A percentile compares a stretch with the other conserved stretches of the same genome.
phyloP scores from a whole-genome alignment of 169 alveolate genomes.

The Eimeria tenella region DNA sequence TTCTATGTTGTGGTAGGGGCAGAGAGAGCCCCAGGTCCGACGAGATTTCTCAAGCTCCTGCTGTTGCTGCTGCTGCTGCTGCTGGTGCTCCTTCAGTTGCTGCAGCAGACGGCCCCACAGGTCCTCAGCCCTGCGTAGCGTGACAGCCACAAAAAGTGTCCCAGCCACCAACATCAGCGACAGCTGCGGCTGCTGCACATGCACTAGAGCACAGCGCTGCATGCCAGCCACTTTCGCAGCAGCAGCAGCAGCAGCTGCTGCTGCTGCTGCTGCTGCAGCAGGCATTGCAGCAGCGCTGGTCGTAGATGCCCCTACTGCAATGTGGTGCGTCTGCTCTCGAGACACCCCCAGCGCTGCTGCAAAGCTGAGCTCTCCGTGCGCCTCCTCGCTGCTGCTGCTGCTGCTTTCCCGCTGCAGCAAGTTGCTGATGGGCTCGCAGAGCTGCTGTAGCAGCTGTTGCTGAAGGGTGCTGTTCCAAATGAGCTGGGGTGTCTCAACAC shows the following conservation, averaged over 20 bases:
- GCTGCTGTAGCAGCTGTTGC: constrained; percentile 63
- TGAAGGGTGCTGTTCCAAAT: constrained; percentile 19
- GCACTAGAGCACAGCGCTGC: not conserved
- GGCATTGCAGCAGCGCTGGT: not conserved
- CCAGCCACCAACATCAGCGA: constrained; percentile 5
- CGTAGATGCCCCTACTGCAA: not conserved
- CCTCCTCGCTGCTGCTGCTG: constrained; percentile 37
- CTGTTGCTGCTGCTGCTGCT: constrained; percentile 39
- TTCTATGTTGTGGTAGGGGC: constrained; percentile 40
- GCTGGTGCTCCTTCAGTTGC: constrained; percentile 37
- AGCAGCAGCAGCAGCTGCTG: constrained; percentile 49
- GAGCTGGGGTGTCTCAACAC: constrained; percentile 41
- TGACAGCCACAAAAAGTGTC: not conserved
- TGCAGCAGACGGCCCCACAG: constrained; percentile 17
- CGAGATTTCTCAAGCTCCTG: not conserved
- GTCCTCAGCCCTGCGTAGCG: constrained; percentile 3
- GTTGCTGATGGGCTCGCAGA: constrained; percentile 1
- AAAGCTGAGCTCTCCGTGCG: constrained; percentile 25
- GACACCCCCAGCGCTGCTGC: not conserved
- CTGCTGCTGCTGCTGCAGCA: not conserved
- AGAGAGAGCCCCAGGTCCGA: not conserved
- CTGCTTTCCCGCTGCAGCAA: constrained; percentile 65
- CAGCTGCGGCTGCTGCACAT: constrained; percentile 25
- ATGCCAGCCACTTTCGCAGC: not conserved
- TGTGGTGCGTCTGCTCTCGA: not conserved